phyloP scores from a whole-genome alignment of 257 asterid genomes.

The Nemophila menziesii region DNA sequence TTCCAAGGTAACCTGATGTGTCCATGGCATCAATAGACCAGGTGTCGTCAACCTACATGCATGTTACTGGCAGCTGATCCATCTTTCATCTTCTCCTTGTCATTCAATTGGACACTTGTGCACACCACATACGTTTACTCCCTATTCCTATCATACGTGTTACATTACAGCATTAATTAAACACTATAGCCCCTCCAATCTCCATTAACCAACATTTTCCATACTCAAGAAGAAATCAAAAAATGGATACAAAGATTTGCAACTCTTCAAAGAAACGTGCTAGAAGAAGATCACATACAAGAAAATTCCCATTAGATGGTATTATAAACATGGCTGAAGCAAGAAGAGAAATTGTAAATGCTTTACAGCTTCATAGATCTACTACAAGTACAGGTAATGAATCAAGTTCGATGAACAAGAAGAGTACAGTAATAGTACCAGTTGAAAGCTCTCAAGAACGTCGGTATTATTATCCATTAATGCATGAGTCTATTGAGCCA shows the following conservation, averaged over 20 bases:
- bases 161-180: not conserved
- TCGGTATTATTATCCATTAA: conserved; percentile 13
- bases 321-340: conserved; percentile 30
- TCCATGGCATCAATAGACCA: not conserved
- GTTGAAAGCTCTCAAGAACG: not conserved
- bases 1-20: not conserved
- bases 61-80: conserved; percentile 9
- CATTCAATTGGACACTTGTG: conserved; percentile 12
- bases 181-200: no score
- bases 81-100: conserved; percentile 7
- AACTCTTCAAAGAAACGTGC: conserved; percentile 7
- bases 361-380: conserved; percentile 25
- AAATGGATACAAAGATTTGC: not conserved
- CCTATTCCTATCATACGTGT: not conserved
- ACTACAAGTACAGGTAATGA: not conserved
- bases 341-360: conserved; percentile 28
- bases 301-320: conserved; percentile 11
- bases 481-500: conserved; percentile 23
- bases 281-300: conserved; percentile 17
- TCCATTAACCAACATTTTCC: not conserved
- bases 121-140: not conserved
- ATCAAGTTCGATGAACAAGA: not conserved
- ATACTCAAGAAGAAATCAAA: not conserved
- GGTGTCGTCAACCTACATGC: conserved; percentile 3
- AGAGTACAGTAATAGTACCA: not conserved